Base-by-base conservation (phyloP, 768 basidiomycete species). In the Coprinopsis strossmayeri region DNA sequence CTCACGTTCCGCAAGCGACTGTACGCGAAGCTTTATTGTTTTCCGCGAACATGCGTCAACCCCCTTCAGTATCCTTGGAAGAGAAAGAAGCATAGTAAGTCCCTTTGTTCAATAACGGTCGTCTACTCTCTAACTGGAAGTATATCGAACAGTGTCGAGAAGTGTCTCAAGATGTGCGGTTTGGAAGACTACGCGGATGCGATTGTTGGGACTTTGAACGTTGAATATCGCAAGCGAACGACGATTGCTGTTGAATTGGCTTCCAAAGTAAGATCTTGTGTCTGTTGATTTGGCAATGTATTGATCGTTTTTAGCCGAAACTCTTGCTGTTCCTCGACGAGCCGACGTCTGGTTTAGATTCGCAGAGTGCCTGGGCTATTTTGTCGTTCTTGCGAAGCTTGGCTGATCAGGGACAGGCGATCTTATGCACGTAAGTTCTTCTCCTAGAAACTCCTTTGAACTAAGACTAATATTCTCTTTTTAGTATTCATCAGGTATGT, bases 171-270 rank as follows among this genome's bases (percentile, higher is more conserved):
- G 53, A 76, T 87, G 64, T 82, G 84, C 54, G 84, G 82, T 34
- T 62, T 87, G 35, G 76, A 79, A 49, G 72, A 71, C 3, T 71
- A 78, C 24, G 79, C 79, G 2, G 79, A 86, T 52, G 82, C 81
- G 5, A 69, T 79, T 55, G 79, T 86, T 5, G 79, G 77, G 9
- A 74, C 77, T 65, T 69, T 87, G 3, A 77, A 78, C 13, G 75
- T 85, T 26, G 87, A 91, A 56, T 77, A 82, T 53, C 74, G 81
- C 37, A 94, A 93, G 64, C 77, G 90, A 3, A 81, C 87, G 0
- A 93, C 91, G 0, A 93, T 94, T 53, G 91, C 77, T 27, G 90
- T 93, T 35, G 91, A 93, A 61, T 72, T 94, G 11, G 90, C 88
- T 37, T 87, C 91, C 17, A 92, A 91, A 17, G 35, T 38, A 38